A percentile compares a stretch with the other conserved stretches of the same genome.
These are phyloP conservation scores for Suillus subaureus DNA, from an alignment of 768 basidiomycete species.

Conservation along the genomic window DNA sequence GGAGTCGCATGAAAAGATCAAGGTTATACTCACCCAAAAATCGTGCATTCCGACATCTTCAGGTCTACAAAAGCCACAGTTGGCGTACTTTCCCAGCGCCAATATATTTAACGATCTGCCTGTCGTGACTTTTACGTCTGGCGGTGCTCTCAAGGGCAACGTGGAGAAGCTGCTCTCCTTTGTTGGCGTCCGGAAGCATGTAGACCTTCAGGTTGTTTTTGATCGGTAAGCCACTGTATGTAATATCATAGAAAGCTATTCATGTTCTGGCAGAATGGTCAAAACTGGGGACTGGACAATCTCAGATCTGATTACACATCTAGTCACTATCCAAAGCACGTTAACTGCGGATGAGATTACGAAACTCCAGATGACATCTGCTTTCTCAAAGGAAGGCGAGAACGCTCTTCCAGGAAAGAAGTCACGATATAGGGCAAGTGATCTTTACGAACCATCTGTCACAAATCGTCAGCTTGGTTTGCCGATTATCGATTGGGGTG, in stretches of 20 bases:
- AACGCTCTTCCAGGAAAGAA: constrained; percentile 28
- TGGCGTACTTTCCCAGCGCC: constrained; percentile 84
- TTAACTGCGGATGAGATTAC: constrained; percentile 60
- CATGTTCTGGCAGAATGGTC: constrained; percentile 61
- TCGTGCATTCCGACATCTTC: constrained; percentile 50
- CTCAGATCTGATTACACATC: constrained; percentile 82
- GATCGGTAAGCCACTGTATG: constrained; percentile 52
- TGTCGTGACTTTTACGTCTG: constrained; percentile 72
- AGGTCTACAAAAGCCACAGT: constrained; percentile 72
- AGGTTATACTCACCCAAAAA: constrained; percentile 43
- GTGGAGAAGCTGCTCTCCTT: constrained; percentile 71
- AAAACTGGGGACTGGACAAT: constrained; percentile 91
- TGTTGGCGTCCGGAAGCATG: constrained; percentile 87
- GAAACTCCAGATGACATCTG: constrained; percentile 62
- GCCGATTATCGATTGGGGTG: constrained; percentile 89
- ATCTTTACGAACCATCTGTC: constrained; percentile 85
- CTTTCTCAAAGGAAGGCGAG: constrained; percentile 66
- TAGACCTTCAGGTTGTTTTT: constrained; percentile 93
- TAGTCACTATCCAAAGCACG: constrained; percentile 76
- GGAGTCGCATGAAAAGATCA: constrained; percentile 44
- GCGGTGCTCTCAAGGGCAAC: constrained; percentile 59
- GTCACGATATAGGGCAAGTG: constrained; percentile 59
- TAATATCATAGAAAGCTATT: background rate
- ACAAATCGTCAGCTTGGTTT: constrained; percentile 71
- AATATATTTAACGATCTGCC: constrained; percentile 91